Evolutionary conservation across 2,329 filamentous ascomycete genomes (phyloP), one percentile per base, ranked within the genome.

Genomic region (Karstenula rhodostoma): DNA sequence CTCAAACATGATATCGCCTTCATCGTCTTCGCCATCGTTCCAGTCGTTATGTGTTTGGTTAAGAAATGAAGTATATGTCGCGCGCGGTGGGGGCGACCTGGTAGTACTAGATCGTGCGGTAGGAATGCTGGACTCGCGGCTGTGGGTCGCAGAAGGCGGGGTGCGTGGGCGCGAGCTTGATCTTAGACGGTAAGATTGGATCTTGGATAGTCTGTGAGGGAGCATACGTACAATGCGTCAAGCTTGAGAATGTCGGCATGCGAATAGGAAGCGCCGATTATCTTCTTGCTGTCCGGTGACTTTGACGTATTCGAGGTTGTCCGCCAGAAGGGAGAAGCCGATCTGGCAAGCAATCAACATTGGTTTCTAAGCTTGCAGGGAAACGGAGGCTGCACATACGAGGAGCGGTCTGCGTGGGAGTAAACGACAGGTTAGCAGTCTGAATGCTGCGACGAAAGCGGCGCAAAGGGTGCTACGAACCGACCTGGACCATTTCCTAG

Each of bases 401-500:
- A 73, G 59, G 76, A 75, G 47, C 72, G 74, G 65, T 78, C 76
- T 78, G 64, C 60, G 56, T 53, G 60, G 59, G 8, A 61, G 63
- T 56, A 60, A 62, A 64, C 62, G 64, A 63, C 68, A 61, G 55
- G 73, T 81, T 78, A 81, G 79, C 77, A 64, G 65, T 65, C 65
- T 62, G 53, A 54, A 64, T 69, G 68, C 60, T 51, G 65, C 69
- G 70, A 71, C 63, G 66, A 64, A 2, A 61, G 65, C 66, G 42
- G 55, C 61, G 55, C 61, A 64, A 62, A 62, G 67, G 64, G 68
- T 70, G 71, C 66, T 77, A 90, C 89, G 86, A 90, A 98, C 95
- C 94, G 84, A 99, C 94, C 90, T 99, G 94, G 71, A 97, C 92
- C 95, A 99, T 99, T 86, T 99, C 95, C 93, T 98, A 84, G 7